These are phyloP conservation scores for Paecilomyces fulvus DNA, from an alignment of 2,329 filamentous ascomycete genomes.

Conservation along the genomic window DNA sequence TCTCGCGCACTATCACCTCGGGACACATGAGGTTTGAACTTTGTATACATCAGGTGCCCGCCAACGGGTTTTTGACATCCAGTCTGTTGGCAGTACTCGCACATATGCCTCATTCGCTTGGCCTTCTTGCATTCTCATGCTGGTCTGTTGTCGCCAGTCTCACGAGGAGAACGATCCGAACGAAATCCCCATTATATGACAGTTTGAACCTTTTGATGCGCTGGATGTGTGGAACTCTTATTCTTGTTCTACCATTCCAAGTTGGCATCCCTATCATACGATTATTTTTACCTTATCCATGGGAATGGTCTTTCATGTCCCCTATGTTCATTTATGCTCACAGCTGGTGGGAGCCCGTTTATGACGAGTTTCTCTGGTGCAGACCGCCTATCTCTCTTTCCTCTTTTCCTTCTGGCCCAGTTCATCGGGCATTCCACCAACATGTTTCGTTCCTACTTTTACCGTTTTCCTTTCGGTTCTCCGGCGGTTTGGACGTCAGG, in stretches of 20 bases:
- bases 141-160: background rate
- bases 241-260: slow-evolving; percentile 4
- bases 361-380: background rate
- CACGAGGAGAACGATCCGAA: background rate
- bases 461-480: background rate
- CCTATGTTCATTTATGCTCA: no score
- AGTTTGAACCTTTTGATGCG: slow-evolving; percentile 10
- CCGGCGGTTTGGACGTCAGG: background rate
- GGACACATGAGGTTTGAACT: no score
- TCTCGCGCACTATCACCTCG: background rate
- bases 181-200: background rate
- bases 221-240: slow-evolving; percentile 12
- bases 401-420: background rate
- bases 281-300: background rate
- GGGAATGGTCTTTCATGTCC: background rate
- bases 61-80: no score
- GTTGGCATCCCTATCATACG: background rate
- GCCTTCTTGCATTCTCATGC: no score
- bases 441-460: background rate
- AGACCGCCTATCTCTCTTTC: background rate
- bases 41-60: no score
- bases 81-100: background rate
- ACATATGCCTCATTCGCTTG: no score
- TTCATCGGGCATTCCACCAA: background rate
- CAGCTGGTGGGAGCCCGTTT: background rate